These are phyloP conservation scores for Sporothrix dimorphospora DNA, from an alignment of 2,329 filamentous ascomycete genomes.

Conservation along the genomic window DNA sequence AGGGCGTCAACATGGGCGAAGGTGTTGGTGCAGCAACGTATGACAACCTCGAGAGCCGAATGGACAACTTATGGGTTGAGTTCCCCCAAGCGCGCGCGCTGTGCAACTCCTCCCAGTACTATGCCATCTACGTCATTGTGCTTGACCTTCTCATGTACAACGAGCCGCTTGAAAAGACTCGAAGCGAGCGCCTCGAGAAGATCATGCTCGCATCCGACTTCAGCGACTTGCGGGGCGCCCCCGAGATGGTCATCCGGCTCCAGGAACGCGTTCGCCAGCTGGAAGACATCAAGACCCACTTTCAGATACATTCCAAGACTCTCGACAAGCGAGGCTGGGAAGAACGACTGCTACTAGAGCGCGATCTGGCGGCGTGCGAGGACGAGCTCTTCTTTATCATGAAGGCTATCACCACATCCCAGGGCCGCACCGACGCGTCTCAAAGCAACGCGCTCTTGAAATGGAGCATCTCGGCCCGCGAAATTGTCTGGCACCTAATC, in stretches of 20 bases:
- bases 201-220: conserved; percentile 99
- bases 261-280: conserved; percentile 92
- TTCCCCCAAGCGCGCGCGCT: conserved; percentile 93
- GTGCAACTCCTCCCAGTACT: conserved; percentile 97
- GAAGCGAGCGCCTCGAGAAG: conserved; percentile 92
- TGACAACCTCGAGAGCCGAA: conserved; percentile 71
- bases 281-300: conserved; percentile 94
- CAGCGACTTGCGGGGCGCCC: conserved; percentile 90
- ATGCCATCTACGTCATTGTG: conserved; percentile 97
- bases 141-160: conserved; percentile 94
- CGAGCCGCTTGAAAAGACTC: conserved; percentile 95
- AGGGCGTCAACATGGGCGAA: conserved; percentile 73
- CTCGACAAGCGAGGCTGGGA: conserved; percentile 90
- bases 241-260: conserved; percentile 86
- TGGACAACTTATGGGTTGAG: conserved; percentile 95
- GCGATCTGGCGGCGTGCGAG: conserved; percentile 85
- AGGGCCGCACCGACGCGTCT: conserved; percentile 78
- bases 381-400: conserved; percentile 99
- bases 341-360: conserved; percentile 84
- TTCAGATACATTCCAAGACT: conserved; percentile 87
- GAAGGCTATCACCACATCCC: conserved; percentile 98
- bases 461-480: conserved; percentile 91
- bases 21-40: conserved; percentile 49
- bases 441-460: conserved; percentile 79
- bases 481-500: conserved; percentile 97